Conservation (phyloP, 139 green algal species). For the Auxenochlorella pyrenoidosa region DNA sequence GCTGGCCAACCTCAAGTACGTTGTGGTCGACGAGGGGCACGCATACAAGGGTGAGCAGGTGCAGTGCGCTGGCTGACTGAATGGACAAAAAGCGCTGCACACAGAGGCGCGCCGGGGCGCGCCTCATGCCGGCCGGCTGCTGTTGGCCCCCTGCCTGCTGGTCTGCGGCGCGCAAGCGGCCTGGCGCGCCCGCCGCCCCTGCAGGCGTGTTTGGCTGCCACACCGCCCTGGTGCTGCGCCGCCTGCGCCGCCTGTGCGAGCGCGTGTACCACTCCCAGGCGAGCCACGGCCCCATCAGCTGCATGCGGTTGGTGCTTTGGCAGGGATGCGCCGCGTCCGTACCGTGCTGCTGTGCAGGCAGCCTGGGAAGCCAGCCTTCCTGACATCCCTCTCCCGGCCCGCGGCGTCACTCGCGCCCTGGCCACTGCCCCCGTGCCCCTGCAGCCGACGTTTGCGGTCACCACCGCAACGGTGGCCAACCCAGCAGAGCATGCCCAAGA, state of each 20-base stretch:
- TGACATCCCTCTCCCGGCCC: too few relatives aligned
- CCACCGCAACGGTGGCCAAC: slow-evolving; percentile 92
- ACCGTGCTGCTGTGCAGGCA: too few relatives aligned
- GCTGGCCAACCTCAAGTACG: slow-evolving; percentile 75
- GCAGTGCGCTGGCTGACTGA: neutral
- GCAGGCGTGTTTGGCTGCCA: slow-evolving; percentile 93
- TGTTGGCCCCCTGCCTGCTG: slow-evolving; percentile 20
- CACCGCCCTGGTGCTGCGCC: slow-evolving; percentile 86
- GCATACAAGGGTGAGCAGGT: slow-evolving; percentile 61
- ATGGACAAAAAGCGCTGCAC: neutral
- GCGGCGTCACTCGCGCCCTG: neutral
- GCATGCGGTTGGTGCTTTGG: too few relatives aligned
- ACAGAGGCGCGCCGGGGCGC: neutral
- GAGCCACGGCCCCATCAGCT: neutral
- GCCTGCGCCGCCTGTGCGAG: slow-evolving; percentile 84
- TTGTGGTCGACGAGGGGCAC: slow-evolving; percentile 96
- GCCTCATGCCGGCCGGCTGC: neutral
- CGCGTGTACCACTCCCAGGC: slow-evolving; percentile 57
- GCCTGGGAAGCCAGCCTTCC: too few relatives aligned
- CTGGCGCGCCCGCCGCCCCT: neutral
- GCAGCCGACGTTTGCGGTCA: slow-evolving; percentile 70
- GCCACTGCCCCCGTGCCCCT: neutral
- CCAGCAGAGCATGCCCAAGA: slow-evolving; percentile 71
- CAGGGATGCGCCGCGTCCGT: too few relatives aligned
- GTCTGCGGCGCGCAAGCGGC: too few relatives aligned